Base-by-base conservation (phyloP, 164 flowering plant genomes). In the Liquidambar formosana region DNA sequence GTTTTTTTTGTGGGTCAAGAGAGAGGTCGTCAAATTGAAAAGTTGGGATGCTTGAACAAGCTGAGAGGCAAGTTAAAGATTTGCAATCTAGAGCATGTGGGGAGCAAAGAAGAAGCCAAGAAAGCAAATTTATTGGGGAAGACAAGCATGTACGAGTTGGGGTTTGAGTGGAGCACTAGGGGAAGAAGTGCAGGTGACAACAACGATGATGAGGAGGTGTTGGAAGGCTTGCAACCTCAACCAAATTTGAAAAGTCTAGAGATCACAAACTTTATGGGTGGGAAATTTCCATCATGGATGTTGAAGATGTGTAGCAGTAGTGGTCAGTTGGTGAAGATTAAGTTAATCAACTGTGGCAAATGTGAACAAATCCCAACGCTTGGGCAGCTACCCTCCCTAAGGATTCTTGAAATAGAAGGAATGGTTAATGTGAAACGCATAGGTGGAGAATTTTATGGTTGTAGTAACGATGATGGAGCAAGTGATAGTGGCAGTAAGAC, bases 371-470 rank as follows among this genome's bases (percentile, higher is more conserved):
- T 76, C 18, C 60, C 76, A 10, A 41, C 53, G 8, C 64, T 76
- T 45, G 75, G 78, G 19, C 21, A 58, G 41, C 51, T 76, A 18
- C 72, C 75, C 15, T 44, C 4, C 45, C 77, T 77, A 11, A 41
- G 14, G 62, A 0, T 13, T 21, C 60, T 76, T n/a, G 4, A 25
- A 0, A 3, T 72, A 22, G 0, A 18, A 23, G 4, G 4, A 10
- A 60, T 65, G 69, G 33, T 38, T 2, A 10, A n/a, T 1, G 41
- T 76, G 54, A 60, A 63, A 25, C 25, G 38, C 19, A 6, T 72
- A 9, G 73, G 76, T 33, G 22, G n/a, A 25, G 11, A 63, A 5
- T 43, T 61, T 13, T 41, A 61, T 61, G 2, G 13, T 14, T 1
- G 4, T 16, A 13, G 5, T 22, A n/a, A 13, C 15, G 51, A 1